Conservation (phyloP, 306 rosid genomes). For the Clitoria ternatea region DNA sequence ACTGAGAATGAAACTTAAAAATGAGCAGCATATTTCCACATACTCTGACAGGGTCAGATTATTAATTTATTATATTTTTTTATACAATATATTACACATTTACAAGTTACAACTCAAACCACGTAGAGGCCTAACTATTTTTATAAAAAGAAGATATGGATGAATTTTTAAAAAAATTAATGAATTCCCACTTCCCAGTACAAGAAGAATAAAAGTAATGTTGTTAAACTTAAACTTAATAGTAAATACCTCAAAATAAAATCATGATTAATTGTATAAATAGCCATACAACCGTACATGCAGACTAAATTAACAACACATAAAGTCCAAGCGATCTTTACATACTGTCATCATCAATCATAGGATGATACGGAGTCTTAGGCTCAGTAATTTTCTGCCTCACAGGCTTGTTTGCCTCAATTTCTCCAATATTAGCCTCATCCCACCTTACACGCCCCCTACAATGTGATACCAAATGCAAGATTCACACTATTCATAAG, state of each 20-base stretch:
- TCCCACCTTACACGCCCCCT: constrained; percentile 89
- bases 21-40: neutral
- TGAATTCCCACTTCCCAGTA: neutral
- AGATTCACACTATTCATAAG: constrained; percentile 11
- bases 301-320: constrained; percentile 1
- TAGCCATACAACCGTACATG: neutral
- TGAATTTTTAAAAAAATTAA: neutral
- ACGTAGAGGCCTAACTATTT: neutral
- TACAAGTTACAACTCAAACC: constrained; percentile 19
- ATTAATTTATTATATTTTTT: no score
- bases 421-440: constrained; percentile 79
- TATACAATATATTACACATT: neutral
- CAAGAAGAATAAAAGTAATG: neutral
- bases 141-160: no score
- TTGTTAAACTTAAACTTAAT: neutral
- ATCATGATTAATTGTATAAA: neutral
- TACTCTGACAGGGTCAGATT: constrained; percentile 1
- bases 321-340: constrained; percentile 15
- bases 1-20: neutral
- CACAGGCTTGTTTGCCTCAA: constrained; percentile 96
- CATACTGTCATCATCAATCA: constrained; percentile 89
- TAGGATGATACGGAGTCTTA: constrained; percentile 94
- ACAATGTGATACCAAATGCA: constrained; percentile 19
- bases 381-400: constrained; percentile 99
- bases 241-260: neutral